Percentiles rank a stretch among this genome's conserved stretches.
These are phyloP conservation scores for Lachnellula cervina DNA, from an alignment of 2,329 filamentous ascomycete species.

Conservation along the genomic window DNA sequence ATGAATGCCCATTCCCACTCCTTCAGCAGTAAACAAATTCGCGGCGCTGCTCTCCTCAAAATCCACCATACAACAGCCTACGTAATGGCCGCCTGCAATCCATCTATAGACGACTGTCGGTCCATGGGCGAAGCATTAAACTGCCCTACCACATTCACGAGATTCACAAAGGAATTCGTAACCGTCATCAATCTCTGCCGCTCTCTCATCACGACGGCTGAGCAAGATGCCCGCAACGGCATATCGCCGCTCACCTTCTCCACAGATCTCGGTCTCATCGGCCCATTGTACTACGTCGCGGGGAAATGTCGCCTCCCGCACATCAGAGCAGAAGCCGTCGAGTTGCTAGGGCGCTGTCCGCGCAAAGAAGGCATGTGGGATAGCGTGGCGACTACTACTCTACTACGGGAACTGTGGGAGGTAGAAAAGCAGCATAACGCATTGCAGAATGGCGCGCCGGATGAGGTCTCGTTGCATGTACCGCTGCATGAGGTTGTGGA, in stretches of 20 bases:
- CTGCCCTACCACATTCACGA: conserved; percentile 10
- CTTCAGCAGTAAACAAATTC: conserved; percentile 23
- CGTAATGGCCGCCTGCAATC: conserved; percentile 20
- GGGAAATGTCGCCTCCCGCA: conserved; percentile 14
- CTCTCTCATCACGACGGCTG: conserved; percentile 24
- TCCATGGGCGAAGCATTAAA: conserved; percentile 15
- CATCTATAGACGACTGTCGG: conserved; percentile 12
- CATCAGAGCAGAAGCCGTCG: conserved; percentile 20
- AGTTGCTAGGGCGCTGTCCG: conserved; percentile 21
- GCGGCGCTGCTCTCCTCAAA: conserved; percentile 28
- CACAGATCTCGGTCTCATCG: conserved; percentile 27
- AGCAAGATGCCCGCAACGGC: conserved; percentile 22
- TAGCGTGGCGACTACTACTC: conserved; percentile 11
- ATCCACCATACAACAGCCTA: conserved; percentile 23
- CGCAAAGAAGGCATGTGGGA: conserved; percentile 32
- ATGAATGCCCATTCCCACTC: conserved; percentile 18
- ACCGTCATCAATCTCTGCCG: conserved; percentile 21
- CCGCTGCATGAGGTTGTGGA: conserved; percentile 14
- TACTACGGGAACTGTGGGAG: conserved; percentile 24
- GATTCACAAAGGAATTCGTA: conserved; percentile 15
- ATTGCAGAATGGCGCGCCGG: neutral
- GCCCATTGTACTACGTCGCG: conserved; percentile 26
- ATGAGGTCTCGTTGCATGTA: neutral
- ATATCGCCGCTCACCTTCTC: conserved; percentile 24
- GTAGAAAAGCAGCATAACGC: conserved; percentile 18